Evolutionary conservation across 345 rosid species (phyloP).

Genomic region (Bruguiera gymnorhiza): DNA sequence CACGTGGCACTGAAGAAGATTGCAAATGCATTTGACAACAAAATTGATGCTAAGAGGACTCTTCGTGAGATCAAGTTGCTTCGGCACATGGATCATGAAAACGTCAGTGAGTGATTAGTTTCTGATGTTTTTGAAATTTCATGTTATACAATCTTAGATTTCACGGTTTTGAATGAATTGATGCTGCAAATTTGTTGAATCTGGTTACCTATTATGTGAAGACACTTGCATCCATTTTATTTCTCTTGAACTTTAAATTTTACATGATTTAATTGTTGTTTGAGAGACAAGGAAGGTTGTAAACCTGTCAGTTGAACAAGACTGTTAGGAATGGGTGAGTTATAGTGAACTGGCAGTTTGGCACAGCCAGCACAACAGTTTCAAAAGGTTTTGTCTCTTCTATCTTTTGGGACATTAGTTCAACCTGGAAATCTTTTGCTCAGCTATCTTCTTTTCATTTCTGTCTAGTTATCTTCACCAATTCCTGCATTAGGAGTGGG

Average conservation of each 20-base stretch:
- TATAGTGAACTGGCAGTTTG: no score
- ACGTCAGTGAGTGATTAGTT: constrained; percentile 59
- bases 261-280: not conserved
- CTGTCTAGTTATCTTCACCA: not conserved
- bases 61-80: constrained; percentile 97
- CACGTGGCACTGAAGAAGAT: constrained; percentile 88
- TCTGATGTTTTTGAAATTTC: not conserved
- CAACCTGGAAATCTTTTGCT: not conserved
- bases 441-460: not conserved
- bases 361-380: no score
- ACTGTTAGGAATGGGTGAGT: not conserved
- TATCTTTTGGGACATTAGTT: not conserved
- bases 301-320: not conserved
- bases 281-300: not conserved
- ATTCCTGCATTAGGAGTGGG: no score
- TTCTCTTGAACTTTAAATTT: not conserved
- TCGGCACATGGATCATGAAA: constrained; percentile 94
- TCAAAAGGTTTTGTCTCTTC: no score
- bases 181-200: not conserved
- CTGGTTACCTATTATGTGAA: not conserved
- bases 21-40: constrained; percentile 71
- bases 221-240: not conserved
- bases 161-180: not conserved
- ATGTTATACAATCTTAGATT: not conserved
- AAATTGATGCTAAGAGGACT: constrained; percentile 82